A percentile compares a stretch with the other conserved stretches of the same genome.
phyloP scores from a whole-genome alignment of 2,329 filamentous ascomycete genomes.

The Lasiodiplodia sp. region DNA sequence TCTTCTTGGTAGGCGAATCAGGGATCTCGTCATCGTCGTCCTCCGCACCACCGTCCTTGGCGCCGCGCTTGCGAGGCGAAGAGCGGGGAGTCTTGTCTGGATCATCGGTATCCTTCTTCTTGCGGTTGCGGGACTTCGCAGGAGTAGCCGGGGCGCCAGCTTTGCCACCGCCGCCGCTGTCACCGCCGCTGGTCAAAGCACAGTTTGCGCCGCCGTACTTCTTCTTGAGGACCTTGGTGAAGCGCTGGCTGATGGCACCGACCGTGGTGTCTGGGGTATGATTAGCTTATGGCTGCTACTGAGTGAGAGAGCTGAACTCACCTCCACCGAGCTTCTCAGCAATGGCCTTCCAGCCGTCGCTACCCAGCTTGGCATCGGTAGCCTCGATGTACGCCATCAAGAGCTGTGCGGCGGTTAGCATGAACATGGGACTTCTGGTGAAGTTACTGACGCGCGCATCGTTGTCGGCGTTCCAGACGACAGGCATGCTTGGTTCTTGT shows the following conservation, averaged over 20 bases:
- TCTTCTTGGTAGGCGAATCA: not conserved
- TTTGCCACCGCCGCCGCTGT: not conserved
- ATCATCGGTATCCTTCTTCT: not conserved
- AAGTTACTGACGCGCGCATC: not conserved
- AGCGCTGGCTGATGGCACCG: not conserved
- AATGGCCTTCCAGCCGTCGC: not conserved
- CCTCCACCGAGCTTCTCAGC: not conserved
- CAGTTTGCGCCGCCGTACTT: not conserved
- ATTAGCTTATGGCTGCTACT: not conserved
- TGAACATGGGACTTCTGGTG: not conserved
- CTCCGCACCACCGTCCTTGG: not conserved
- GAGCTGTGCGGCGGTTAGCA: not conserved
- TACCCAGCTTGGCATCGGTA: not conserved
- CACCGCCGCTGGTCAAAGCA: not conserved
- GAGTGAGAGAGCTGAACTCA: not conserved
- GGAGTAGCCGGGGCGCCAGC: not conserved
- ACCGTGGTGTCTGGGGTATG: not conserved
- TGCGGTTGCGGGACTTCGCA: not conserved
- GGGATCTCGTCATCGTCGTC: not conserved
- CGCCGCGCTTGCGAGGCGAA: constrained; percentile 1
- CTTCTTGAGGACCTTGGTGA: constrained; percentile 1
- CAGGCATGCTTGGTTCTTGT: not conserved
- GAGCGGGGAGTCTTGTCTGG: not conserved
- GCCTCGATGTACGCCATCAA: not conserved
- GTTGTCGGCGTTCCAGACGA: not conserved